Evolutionary conservation across 176 grass and related monocot species (phyloP).

Genomic region (Elymus sibiricus): DNA sequence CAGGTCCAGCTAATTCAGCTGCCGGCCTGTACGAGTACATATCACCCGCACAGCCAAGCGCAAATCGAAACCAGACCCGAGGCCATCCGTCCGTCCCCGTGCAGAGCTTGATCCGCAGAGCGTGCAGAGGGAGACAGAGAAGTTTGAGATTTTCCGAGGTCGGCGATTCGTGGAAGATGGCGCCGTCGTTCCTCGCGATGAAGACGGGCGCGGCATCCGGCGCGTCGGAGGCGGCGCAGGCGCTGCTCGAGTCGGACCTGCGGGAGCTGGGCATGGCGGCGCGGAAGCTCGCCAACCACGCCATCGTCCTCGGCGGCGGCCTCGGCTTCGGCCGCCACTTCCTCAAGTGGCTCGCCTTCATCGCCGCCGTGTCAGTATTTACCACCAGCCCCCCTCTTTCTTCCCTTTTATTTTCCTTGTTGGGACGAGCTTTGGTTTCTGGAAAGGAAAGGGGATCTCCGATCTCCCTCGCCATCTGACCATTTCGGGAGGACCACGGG

Average conservation of each 20-base stretch:
- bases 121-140: background rate
- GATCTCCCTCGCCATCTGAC: background rate
- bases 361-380: conserved; percentile 60
- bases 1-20: background rate
- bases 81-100: background rate
- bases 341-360: conserved; percentile 79
- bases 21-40: too few relatives aligned
- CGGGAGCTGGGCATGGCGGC: conserved; percentile 55
- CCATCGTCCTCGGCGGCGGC: conserved; percentile 53
- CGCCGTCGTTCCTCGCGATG: conserved; percentile 44
- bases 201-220: conserved; percentile 39
- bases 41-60: too few relatives aligned
- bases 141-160: background rate
- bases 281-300: conserved; percentile 68
- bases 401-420: too few relatives aligned
- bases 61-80: background rate
- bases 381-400: background rate
- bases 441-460: background rate
- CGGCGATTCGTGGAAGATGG: conserved; percentile 26
- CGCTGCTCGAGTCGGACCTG: conserved; percentile 71
- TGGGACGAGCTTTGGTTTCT: background rate
- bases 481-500: background rate
- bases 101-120: background rate
- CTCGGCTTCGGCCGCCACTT: conserved; percentile 63
- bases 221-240: conserved; percentile 25